A percentile compares a stretch with the other conserved stretches of the same genome.
phyloP scores from a whole-genome alignment of 306 rosid genomes.

The Calophaca sinica region DNA sequence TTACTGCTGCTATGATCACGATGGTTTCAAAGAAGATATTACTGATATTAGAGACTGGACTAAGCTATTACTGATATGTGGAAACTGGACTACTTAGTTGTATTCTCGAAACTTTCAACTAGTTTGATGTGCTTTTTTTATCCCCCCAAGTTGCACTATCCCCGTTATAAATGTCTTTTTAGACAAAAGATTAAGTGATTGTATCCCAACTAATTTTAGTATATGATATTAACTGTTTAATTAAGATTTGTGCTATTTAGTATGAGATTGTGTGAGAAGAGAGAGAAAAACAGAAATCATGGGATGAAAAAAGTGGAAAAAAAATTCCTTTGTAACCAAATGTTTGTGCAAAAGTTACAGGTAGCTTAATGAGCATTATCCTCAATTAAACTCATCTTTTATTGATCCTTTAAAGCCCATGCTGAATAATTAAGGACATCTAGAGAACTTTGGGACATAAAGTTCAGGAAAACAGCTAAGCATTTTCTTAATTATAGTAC shows the following conservation, averaged over 20 bases:
- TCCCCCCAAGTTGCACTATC: no score
- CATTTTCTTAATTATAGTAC: conserved; percentile 18
- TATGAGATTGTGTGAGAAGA: not conserved
- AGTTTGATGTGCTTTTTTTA: no score
- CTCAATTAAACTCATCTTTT: conserved; percentile 27
- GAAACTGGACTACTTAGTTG: no score
- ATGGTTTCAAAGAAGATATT: no score
- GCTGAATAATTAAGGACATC: conserved; percentile 3
- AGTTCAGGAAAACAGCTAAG: conserved; percentile 1
- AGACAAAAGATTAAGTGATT: no score
- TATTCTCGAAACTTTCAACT: no score
- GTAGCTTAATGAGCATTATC: conserved; percentile 20
- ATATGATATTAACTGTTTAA: not conserved
- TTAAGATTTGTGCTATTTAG: not conserved
- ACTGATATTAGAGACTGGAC: no score
- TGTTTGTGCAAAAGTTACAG: conserved; percentile 15
- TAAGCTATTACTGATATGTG: no score
- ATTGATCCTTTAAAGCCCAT: not conserved
- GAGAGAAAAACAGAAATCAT: not conserved
- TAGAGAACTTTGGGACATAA: conserved; percentile 1
- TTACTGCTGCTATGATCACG: no score
- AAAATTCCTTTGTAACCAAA: not conserved
- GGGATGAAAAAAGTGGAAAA: not conserved
- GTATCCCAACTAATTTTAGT: not conserved
- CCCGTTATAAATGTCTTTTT: no score